Percentiles rank a stretch among this genome's conserved stretches.
Evolutionary conservation across 306 rosid genomes (phyloP).

Genomic region (Cucurbita argyrosperma): DNA sequence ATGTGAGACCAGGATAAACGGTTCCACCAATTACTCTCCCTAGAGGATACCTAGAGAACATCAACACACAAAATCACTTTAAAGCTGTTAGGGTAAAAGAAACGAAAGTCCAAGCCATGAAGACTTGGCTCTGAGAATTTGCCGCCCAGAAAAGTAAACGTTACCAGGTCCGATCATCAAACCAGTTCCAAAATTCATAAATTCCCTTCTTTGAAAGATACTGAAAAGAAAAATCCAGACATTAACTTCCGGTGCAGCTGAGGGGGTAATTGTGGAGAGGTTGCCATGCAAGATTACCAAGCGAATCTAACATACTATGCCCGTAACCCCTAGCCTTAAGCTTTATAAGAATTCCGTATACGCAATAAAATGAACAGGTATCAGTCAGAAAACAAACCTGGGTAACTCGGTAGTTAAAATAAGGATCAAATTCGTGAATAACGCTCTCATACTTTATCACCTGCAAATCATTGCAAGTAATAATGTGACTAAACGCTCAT

Average conservation of each 20-base stretch:
- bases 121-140: not conserved
- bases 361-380: not conserved
- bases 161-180: constrained; percentile 97
- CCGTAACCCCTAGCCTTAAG: not conserved
- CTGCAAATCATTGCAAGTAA: constrained; percentile 33
- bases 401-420: constrained; percentile 94
- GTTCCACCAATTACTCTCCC: constrained; percentile 99
- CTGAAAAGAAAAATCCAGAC: constrained; percentile 28
- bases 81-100: constrained; percentile 13
- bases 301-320: not conserved
- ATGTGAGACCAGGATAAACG: constrained; percentile 92
- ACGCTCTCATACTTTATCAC: constrained; percentile 97
- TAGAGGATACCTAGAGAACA: constrained; percentile 79
- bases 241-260: not conserved
- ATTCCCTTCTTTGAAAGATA: constrained; percentile 84
- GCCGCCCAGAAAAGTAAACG: not conserved
- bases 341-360: not conserved
- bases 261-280: not conserved
- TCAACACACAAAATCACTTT: not conserved
- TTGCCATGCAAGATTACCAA: not conserved
- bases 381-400: constrained; percentile 50
- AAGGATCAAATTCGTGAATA: constrained; percentile 95
- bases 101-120: not conserved
- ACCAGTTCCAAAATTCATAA: constrained; percentile 99
- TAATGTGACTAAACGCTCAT: not conserved